These are phyloP conservation scores for Neurospora crassa DNA, from an alignment of 2,329 filamentous ascomycete species.

Conservation along the genomic window DNA sequence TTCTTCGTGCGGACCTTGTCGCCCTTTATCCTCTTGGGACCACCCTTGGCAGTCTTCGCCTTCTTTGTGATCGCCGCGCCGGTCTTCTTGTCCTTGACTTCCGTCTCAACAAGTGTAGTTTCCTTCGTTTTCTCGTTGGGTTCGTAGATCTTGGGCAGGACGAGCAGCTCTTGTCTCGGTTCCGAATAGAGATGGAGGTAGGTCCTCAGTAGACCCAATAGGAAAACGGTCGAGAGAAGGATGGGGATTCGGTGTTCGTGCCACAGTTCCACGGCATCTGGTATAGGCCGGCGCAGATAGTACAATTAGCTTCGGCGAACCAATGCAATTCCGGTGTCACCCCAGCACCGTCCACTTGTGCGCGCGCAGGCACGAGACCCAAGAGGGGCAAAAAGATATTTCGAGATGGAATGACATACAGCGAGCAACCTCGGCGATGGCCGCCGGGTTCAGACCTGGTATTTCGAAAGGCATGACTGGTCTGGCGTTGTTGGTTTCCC, in stretches of 20 bases:
- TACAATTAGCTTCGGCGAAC: neutral
- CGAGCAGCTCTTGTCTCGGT: constrained; percentile 25
- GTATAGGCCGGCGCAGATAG: neutral
- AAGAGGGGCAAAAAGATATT: neutral
- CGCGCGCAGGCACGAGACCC: neutral
- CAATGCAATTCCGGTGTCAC: neutral
- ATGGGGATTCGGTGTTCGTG: constrained; percentile 36
- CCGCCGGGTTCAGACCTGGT: neutral
- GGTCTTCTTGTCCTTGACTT: constrained; percentile 8
- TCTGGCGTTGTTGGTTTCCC: neutral
- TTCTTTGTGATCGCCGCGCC: constrained; percentile 19
- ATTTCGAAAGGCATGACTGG: neutral
- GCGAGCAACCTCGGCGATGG: neutral
- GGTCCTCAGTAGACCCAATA: constrained; percentile 30
- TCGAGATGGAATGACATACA: neutral
- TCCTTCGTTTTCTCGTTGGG: constrained; percentile 4
- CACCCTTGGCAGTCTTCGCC: constrained; percentile 23
- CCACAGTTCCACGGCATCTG: constrained; percentile 27
- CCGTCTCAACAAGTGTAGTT: constrained; percentile 2
- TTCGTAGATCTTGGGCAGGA: constrained; percentile 27
- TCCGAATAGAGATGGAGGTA: constrained; percentile 31
- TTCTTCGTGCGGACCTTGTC: constrained; percentile 24
- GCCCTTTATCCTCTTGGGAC: constrained; percentile 37
- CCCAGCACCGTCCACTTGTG: neutral
- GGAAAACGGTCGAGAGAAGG: constrained; percentile 28